Base-by-base conservation (phyloP, 1,139 yeast genomes). In the Candida smagusa region DNA sequence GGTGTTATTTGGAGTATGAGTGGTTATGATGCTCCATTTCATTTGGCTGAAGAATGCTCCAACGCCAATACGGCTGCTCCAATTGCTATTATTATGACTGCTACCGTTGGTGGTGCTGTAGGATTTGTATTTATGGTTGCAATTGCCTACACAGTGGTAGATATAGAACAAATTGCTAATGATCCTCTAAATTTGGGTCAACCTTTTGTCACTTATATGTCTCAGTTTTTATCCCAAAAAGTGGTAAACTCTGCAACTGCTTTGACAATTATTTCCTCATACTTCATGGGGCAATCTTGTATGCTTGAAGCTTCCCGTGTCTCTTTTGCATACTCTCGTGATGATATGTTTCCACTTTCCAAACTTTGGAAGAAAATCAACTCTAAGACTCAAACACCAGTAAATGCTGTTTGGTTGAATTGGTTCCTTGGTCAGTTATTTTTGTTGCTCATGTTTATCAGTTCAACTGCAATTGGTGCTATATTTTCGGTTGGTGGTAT, bases 11-110 rank as follows among this genome's bases (percentile, higher is more conserved):
- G 89, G 88, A 77, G 84, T 27, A 80, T 82, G 83, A 74, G 83
- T 32, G 89, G 88, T 21, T 82, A 79, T 50, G 89, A 83, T 54
- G 74, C 84, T 81, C 84, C 88, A 0, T 81, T 81, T 66, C 89
- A 83, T 52, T 61, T 83, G 37, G 72, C 85, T 12, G 90, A 83
- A 58, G 88, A 81, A 53, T 78, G 84, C 50, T 65, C 81, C 31
- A 80, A 81, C 54, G 84, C 87, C 7, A 64, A 70, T 9, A 79
- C 86, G n/a, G 80, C 84, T 5, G 79, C 82, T 7, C 87, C 87
- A 16, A 65, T 73, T 41, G 86, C 86, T 24, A 81, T 81, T 47
- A 79, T 79, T 9, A 57, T 80, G 59, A 79, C 87, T 9, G 69
- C 84, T 12, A 54, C 72, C 7, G 60, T 69, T 34, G 86, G 87